phyloP scores from a whole-genome alignment of 805 yeast genomes.

The Torulaspora delbrueckii region DNA sequence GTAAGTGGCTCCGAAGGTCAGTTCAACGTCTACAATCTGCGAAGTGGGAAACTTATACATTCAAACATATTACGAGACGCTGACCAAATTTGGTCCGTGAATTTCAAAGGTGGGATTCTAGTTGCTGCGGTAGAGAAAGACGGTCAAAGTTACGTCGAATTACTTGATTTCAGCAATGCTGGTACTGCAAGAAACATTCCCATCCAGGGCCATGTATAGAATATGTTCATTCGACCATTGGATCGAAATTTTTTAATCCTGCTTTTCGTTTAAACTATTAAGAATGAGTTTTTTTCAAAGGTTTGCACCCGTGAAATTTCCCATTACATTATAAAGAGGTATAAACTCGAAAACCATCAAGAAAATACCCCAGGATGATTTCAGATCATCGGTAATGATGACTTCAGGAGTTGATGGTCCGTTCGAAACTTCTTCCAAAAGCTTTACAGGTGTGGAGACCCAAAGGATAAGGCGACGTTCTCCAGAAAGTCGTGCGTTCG shows the following conservation, averaged over 20 bases:
- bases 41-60: slow-evolving; percentile 68
- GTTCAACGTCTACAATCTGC: slow-evolving; percentile 81
- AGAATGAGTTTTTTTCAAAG: not conserved
- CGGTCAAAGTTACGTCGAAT: slow-evolving; percentile 71
- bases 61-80: slow-evolving; percentile 67
- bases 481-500: slow-evolving; percentile 19
- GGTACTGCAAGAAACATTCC: slow-evolving; percentile 1
- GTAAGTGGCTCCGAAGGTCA: slow-evolving; percentile 87
- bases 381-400: not conserved
- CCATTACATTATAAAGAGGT: not conserved
- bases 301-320: slow-evolving; percentile 6
- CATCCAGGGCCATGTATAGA: not conserved
- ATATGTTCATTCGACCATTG: not conserved
- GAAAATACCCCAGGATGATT: not conserved
- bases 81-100: slow-evolving; percentile 93
- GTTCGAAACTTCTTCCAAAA: not conserved
- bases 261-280: not conserved
- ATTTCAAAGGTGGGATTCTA: slow-evolving; percentile 76
- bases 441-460: not conserved
- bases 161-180: slow-evolving; percentile 64
- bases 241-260: not conserved
- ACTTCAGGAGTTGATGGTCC: not conserved
- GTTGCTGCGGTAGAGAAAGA: slow-evolving; percentile 85
- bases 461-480: not conserved
- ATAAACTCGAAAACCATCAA: not conserved